Percentiles rank a stretch among this genome's conserved stretches.
Conservation (phyloP, 129 eudicot genomes). For the Tanacetum coccineum region DNA sequence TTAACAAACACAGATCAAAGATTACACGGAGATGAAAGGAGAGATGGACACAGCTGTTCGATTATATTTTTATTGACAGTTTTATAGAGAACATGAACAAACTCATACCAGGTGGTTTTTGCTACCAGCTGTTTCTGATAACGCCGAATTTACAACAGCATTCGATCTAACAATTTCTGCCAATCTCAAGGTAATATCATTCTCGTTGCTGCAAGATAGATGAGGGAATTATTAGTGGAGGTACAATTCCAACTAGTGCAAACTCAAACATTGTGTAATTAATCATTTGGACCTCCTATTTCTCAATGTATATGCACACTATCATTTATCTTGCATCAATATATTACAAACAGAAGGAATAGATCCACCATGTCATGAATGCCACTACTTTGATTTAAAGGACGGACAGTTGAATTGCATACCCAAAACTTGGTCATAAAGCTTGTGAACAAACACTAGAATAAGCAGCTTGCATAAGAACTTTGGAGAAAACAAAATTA, state of each 20-base stretch:
- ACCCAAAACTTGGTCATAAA: not conserved
- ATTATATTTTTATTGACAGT: no score
- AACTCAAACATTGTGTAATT: constrained; percentile 7
- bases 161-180: constrained; percentile 57
- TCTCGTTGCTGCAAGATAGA: constrained; percentile 77
- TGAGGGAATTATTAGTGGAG: not conserved
- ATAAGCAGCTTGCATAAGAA: not conserved
- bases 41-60: no score
- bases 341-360: constrained; percentile 2
- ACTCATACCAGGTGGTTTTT: constrained; percentile 50
- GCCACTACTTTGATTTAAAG: constrained; percentile 2
- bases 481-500: not conserved
- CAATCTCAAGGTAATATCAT: constrained; percentile 72
- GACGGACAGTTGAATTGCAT: not conserved
- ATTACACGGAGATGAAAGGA: no score
- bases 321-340: no score
- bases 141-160: constrained; percentile 55
- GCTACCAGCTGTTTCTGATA: constrained; percentile 40
- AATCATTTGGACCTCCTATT: not conserved
- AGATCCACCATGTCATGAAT: not conserved
- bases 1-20: no score
- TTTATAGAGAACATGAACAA: not conserved
- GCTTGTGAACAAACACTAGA: not conserved
- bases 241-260: not conserved
- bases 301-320: not conserved